Evolutionary conservation across 192 early-diverging fungal species (phyloP).

Genomic region (Kappamyces sp.): DNA sequence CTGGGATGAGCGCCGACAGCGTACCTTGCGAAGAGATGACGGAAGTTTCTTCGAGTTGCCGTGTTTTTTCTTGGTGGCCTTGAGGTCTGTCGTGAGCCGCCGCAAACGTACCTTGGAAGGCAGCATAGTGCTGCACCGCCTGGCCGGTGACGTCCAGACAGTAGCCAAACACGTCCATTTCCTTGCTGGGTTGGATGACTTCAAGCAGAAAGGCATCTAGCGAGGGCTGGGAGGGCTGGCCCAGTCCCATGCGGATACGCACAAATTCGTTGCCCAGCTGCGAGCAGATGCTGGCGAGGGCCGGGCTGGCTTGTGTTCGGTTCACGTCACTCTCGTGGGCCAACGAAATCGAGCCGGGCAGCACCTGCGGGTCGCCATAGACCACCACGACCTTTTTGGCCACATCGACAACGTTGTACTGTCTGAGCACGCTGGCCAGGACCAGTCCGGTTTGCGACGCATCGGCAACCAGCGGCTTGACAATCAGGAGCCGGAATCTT

Average conservation of each 20-base stretch:
- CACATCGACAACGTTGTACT: slow-evolving; percentile 39
- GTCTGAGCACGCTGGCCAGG: slow-evolving; percentile 44
- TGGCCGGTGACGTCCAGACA: slow-evolving; percentile 45
- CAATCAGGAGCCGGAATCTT: slow-evolving; percentile 45
- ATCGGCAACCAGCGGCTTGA: slow-evolving; percentile 43
- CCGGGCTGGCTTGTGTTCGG: slow-evolving; percentile 48
- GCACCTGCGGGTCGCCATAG: slow-evolving; percentile 54
- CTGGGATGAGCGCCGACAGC: slow-evolving; percentile 4
- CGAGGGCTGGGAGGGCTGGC: slow-evolving; percentile 34
- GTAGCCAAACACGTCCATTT: slow-evolving; percentile 57
- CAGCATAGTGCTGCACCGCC: slow-evolving; percentile 49
- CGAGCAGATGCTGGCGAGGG: slow-evolving; percentile 43
- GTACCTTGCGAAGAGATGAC: slow-evolving; percentile 33
- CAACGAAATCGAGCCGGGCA: slow-evolving; percentile 50
- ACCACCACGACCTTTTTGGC: slow-evolving; percentile 50
- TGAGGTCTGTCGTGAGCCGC: slow-evolving; percentile 27
- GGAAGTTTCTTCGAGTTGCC: slow-evolving; percentile 48
- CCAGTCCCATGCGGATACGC: slow-evolving; percentile 53
- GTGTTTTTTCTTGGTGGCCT: slow-evolving; percentile 53
- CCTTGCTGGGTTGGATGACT: slow-evolving; percentile 41
- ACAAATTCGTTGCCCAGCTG: slow-evolving; percentile 43
- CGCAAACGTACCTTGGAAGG: slow-evolving; percentile 17
- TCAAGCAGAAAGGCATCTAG: slow-evolving; percentile 42
- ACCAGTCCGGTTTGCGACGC: slow-evolving; percentile 54
- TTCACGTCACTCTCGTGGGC: slow-evolving; percentile 33